Conservation (phyloP, 805 yeast species). For the Hagleromyces aurorensis region DNA sequence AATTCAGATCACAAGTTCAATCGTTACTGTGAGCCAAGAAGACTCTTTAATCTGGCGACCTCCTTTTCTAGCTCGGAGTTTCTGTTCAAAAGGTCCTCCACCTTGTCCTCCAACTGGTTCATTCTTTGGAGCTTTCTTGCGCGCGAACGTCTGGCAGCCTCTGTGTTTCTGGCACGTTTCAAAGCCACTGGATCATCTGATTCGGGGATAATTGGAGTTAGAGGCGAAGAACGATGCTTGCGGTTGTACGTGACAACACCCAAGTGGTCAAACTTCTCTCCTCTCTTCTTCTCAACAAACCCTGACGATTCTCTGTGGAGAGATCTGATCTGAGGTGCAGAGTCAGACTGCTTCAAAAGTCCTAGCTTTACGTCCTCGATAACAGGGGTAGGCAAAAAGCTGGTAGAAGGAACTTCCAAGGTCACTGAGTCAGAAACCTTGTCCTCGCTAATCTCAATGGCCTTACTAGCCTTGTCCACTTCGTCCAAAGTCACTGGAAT, state of each 20-base stretch:
- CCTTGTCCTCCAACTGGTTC: slow-evolving; percentile 71
- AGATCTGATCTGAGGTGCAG: too few species aligned
- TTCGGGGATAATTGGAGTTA: slow-evolving; percentile 59
- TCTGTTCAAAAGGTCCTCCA: slow-evolving; percentile 51
- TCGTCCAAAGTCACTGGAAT: slow-evolving; percentile 34
- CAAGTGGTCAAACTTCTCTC: slow-evolving; percentile 49
- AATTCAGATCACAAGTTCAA: slow-evolving; percentile 1
- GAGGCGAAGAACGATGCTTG: slow-evolving; percentile 65
- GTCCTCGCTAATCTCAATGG: slow-evolving; percentile 13
- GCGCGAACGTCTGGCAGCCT: slow-evolving; percentile 92
- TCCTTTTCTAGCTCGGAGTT: slow-evolving; percentile 58
- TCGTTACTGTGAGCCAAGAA: slow-evolving; percentile 34
- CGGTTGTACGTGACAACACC: slow-evolving; percentile 73
- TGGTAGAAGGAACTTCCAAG: slow-evolving; percentile 9
- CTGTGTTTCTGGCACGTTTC: slow-evolving; percentile 92
- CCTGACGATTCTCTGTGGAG: slow-evolving; percentile 22
- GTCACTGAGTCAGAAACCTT: neutral
- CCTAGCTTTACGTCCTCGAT: slow-evolving; percentile 22
- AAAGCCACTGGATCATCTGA: slow-evolving; percentile 58
- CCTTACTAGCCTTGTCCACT: slow-evolving; percentile 22
- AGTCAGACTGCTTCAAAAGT: neutral
- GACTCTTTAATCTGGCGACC: slow-evolving; percentile 47
- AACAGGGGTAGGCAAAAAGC: slow-evolving; percentile 30
- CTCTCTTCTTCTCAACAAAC: slow-evolving; percentile 16
- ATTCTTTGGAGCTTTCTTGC: slow-evolving; percentile 89